Conservation (phyloP, 2,329 filamentous ascomycete species). For the Coniochaeta pulveracea region DNA sequence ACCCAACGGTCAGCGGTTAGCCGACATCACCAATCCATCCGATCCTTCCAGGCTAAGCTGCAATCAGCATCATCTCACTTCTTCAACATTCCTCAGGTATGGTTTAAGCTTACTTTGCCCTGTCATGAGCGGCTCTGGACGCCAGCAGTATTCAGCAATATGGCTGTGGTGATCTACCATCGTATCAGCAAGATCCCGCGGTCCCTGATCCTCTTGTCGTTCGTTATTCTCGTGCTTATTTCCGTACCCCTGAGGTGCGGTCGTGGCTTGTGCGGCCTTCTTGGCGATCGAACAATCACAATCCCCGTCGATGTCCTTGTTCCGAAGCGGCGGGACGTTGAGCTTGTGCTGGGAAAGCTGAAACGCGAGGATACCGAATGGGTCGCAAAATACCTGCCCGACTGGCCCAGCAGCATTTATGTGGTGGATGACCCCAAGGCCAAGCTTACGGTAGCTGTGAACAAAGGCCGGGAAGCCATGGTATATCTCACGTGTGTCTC, state of each 20-base stretch:
- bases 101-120: neutral
- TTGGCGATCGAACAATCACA: neutral
- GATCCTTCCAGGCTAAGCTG: too few relatives aligned
- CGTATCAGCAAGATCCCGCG: neutral
- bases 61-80: too few relatives aligned
- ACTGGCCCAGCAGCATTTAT: constrained; percentile 42
- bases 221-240: neutral
- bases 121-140: neutral
- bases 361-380: constrained; percentile 19
- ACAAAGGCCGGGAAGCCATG: constrained; percentile 42
- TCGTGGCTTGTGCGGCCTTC: neutral
- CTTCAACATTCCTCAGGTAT: too few relatives aligned
- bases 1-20: too few relatives aligned
- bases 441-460: constrained; percentile 32
- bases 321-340: constrained; percentile 2
- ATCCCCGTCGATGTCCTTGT: neutral
- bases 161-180: neutral
- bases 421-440: constrained; percentile 37
- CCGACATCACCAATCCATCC: too few relatives aligned
- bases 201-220: neutral
- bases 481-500: constrained; percentile 32
- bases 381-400: constrained; percentile 26
- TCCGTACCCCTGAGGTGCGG: neutral
- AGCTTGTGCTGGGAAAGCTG: constrained; percentile 11
- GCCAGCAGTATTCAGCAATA: neutral